Evolutionary conservation across 1,284 basidiomycete genomes (phyloP).

Genomic region (Heterobasidion irregulare): DNA sequence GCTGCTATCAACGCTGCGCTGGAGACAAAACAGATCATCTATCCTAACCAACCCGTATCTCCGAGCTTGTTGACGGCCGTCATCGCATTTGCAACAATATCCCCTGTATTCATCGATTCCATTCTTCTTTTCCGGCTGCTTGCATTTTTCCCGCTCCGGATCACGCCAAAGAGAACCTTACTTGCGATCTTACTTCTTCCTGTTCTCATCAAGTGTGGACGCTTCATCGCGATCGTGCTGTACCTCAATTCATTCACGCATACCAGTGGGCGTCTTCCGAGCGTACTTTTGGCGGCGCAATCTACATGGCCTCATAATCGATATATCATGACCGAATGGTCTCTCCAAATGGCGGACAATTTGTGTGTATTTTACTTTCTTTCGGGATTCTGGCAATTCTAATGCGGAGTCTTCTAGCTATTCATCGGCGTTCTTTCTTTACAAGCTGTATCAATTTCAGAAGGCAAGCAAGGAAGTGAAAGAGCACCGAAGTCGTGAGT

Average conservation of each 20-base stretch:
- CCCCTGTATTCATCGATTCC: slow-evolving; percentile 23
- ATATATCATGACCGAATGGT: slow-evolving; percentile 8
- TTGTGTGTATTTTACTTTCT: slow-evolving; percentile 11
- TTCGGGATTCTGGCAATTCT: neutral
- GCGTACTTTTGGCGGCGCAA: neutral
- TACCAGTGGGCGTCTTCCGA: neutral
- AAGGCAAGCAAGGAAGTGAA: neutral
- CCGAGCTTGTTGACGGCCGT: neutral
- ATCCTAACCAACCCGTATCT: neutral
- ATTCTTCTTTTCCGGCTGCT: slow-evolving; percentile 23
- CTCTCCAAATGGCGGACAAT: slow-evolving; percentile 24
- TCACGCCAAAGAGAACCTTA: slow-evolving; percentile 12
- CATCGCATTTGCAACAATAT: slow-evolving; percentile 1
- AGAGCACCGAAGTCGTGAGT: neutral
- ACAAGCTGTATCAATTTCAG: slow-evolving; percentile 11
- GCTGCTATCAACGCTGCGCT: neutral
- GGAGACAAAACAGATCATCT: neutral
- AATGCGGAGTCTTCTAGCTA: slow-evolving; percentile 10
- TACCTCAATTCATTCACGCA: slow-evolving; percentile 11
- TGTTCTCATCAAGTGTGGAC: slow-evolving; percentile 17
- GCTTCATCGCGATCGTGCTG: slow-evolving; percentile 15
- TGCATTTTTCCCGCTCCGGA: slow-evolving; percentile 21
- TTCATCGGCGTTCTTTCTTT: slow-evolving; percentile 18
- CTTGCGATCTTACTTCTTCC: slow-evolving; percentile 17
- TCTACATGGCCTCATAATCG: slow-evolving; percentile 10